Base-by-base conservation (phyloP, 2,329 filamentous ascomycete species). In the Didymella pomorum region DNA sequence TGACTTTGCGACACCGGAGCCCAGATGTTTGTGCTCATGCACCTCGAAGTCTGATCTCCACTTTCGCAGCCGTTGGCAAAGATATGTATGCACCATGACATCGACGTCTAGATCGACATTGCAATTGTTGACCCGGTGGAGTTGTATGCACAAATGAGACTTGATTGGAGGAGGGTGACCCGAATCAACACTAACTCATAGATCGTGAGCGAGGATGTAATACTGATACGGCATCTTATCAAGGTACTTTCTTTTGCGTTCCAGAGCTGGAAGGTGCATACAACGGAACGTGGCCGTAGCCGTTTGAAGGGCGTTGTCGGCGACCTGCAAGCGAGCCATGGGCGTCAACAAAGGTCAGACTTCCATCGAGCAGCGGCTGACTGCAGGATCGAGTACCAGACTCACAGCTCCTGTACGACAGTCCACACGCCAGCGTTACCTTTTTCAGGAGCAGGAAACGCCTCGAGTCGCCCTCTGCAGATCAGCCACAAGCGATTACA, bases 381-480 rank as follows among this genome's bases (percentile, higher is more conserved):
- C 35, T 49, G 55, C 55, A 58, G 49, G 55, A 58, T 58, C 55
- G 49, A 48, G 43, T 49, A 52, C 26, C 49, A 49, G n/a, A 39
- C 21, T 44, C 28, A 2, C 37, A 16, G 29, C 18, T n/a, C 23
- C 37, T 49, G 55, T 25, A n/a, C 28, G 20, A 48, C 35, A 18
- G 4, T 44, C 8, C 18, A 21, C 20, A 25, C 10, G 2, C n/a
- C 9, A 26, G 35, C 3, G 14, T 58, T 58, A n/a, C 55, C 49
- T 58, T 48, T 58, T 52, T 11, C 44, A 44, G 25, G 39, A 48
- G 29, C 12, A 28, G 49, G 10, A 39, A 16, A 12, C n/a, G 35
- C 37, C 37, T 29, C 48, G 23, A 37, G 12, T 18, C 2, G 21
- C 12, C n/a, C 10, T 28, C 35, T n/a, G 10, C 33, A 29, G 26